Percentiles rank a stretch among this genome's conserved stretches.
These are phyloP conservation scores for Beauveria australis DNA, from an alignment of 2,329 filamentous ascomycete species.

Conservation along the genomic window DNA sequence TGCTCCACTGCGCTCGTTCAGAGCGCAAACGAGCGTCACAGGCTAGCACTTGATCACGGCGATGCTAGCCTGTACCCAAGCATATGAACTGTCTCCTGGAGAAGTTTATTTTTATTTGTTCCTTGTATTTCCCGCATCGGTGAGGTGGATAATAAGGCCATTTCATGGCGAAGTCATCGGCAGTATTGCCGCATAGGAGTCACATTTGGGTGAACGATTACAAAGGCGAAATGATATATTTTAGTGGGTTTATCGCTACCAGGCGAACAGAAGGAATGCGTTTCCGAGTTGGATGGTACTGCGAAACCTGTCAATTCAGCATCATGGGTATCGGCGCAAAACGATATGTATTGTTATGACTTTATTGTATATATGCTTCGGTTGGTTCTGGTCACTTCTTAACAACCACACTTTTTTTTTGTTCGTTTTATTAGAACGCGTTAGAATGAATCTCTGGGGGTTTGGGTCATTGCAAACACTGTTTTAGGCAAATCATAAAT, in stretches of 20 bases:
- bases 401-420: background rate
- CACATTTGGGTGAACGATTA: conserved; percentile 6
- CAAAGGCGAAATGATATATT: conserved; percentile 6
- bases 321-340: conserved; percentile 10
- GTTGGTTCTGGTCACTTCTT: background rate
- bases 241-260: background rate
- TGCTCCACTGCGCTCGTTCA: background rate
- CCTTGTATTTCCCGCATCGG: background rate
- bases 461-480: conserved; percentile 3
- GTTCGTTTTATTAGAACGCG: conserved; percentile 1
- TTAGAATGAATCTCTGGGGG: background rate
- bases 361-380: conserved; percentile 4
- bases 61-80: background rate
- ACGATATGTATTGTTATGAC: conserved; percentile 5
- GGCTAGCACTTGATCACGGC: background rate
- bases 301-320: conserved; percentile 5
- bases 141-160: background rate
- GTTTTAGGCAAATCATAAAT: background rate
- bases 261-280: background rate
- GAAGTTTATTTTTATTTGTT: background rate
- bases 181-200: background rate
- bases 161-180: background rate
- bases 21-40: background rate
- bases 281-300: conserved; percentile 3
- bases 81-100: background rate